Evolutionary conservation across 2,329 filamentous ascomycete genomes (phyloP), one percentile per base, ranked within the genome.

Genomic region (Trichoderma brevicompactum): DNA sequence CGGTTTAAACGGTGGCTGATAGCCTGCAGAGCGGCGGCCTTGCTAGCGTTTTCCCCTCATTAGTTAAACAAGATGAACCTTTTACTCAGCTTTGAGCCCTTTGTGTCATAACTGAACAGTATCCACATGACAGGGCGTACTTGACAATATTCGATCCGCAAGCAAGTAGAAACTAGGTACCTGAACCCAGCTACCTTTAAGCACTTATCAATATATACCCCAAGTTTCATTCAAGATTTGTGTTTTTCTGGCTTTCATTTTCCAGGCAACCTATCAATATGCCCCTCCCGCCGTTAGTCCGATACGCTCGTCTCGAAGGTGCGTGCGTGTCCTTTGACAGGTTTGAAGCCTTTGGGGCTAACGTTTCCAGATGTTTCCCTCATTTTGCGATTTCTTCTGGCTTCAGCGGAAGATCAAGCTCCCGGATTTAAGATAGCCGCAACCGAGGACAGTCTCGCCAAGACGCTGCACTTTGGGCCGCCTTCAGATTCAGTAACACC

Each of bases 271-370:
- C 2, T 9, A n/a, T 19, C 28, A 44, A 13, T 12, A 60, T 60
- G 56, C 2, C 56, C 41, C 34, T 23, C 5, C 10, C 15, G n/a
- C 44, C 56, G 13, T 28, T 38, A 32, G 44, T 60, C 8, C 46
- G 56, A 7, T 60, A 41, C 9, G 56, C 56, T 32, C 56, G 56
- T 60, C 34, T 32, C 4, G 17, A 60, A 60, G 56, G 56, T 60
- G 40, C 13, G 28, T n/a, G 2, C 0, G 10, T 1, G 7, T 49
- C 32, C 19, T 5, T 15, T 50, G 44, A 7, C 44, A 50, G 13
- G 8, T 28, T 5, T 9, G 17, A n/a, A 40, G 12, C 2, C 28
- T 6, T 2, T 2, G 1, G 8, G 10, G 28, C n/a, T 58, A 17
- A 58, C 32, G 3, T 15, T 36, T 41, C 6, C 10, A 60, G 56